A percentile compares a stretch with the other conserved stretches of the same genome.
Evolutionary conservation across 768 basidiomycete species (phyloP).

Genomic region (Collybia sordida): DNA sequence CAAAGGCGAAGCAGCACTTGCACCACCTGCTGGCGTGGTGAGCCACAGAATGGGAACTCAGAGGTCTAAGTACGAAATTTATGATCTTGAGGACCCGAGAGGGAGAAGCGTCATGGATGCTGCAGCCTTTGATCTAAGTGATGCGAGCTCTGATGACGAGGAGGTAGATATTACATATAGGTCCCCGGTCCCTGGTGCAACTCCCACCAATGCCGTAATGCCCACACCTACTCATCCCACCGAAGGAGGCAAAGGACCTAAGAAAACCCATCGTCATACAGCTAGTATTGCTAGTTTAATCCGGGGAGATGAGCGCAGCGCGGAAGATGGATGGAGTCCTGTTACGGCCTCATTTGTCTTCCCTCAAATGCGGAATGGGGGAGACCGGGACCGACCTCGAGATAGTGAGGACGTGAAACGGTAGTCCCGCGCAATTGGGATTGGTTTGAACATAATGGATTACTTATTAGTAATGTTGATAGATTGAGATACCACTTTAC

Average conservation of each 20-base stretch:
- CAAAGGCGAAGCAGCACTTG: constrained; percentile 50
- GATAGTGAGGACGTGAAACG: neutral
- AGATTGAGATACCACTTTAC: too few species aligned
- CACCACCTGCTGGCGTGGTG: constrained; percentile 39
- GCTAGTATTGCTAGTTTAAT: constrained; percentile 85
- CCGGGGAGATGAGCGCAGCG: constrained; percentile 67
- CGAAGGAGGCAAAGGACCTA: constrained; percentile 21
- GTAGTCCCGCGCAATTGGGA: neutral
- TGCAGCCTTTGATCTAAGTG: constrained; percentile 55
- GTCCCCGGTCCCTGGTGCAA: constrained; percentile 51
- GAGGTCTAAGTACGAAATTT: constrained; percentile 70
- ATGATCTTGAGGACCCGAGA: constrained; percentile 70
- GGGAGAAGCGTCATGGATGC: constrained; percentile 38
- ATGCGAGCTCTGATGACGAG: constrained; percentile 63
- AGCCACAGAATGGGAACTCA: constrained; percentile 14
- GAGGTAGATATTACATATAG: constrained; percentile 70
- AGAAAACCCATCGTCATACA: constrained; percentile 68
- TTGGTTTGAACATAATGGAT: too few species aligned
- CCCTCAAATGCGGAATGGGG: constrained; percentile 4
- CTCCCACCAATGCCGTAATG: constrained; percentile 32
- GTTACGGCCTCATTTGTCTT: constrained; percentile 36
- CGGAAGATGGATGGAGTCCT: constrained; percentile 85
- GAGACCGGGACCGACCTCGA: constrained; percentile 1
- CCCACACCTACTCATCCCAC: constrained; percentile 15
- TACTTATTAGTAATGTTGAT: too few species aligned